phyloP scores from a whole-genome alignment of 1,139 yeast genomes.

The Spathaspora sp. region DNA sequence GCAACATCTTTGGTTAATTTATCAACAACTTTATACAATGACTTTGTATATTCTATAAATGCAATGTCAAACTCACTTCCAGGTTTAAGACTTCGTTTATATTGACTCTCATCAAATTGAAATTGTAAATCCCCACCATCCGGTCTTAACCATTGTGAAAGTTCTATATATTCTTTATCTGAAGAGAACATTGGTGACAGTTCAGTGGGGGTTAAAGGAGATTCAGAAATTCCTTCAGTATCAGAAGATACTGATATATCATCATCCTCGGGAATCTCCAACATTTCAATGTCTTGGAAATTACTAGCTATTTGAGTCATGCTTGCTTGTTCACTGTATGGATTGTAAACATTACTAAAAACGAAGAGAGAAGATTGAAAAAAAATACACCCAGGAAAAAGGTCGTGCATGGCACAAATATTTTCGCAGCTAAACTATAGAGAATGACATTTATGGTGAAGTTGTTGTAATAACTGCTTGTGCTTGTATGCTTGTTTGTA shows the following conservation, averaged over 20 bases:
- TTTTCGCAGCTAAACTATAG: neutral
- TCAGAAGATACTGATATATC: constrained; percentile 26
- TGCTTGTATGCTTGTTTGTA: neutral
- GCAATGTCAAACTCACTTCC: constrained; percentile 19
- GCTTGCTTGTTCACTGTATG: neutral
- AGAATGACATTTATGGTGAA: neutral
- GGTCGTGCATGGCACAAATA: neutral
- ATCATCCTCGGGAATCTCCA: constrained; percentile 43
- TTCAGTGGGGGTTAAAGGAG: constrained; percentile 11
- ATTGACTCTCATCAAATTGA: constrained; percentile 28
- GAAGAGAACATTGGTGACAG: constrained; percentile 9
- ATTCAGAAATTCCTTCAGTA: constrained; percentile 30
- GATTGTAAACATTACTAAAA: neutral
- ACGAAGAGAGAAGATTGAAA: neutral
- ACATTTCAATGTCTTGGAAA: constrained; percentile 42
- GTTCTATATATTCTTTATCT: constrained; percentile 19
- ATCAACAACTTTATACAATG: constrained; percentile 36
- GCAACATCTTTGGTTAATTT: constrained; percentile 22
- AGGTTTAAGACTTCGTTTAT: constrained; percentile 24
- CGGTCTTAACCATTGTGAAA: constrained; percentile 40
- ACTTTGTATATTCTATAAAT: constrained; percentile 30
- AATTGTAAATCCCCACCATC: constrained; percentile 26
- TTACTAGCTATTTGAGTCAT: neutral
- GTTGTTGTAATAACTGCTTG: neutral
- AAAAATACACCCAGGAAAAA: neutral